Conservation (phyloP, 2,329 filamentous ascomycete genomes). For the Trichoderma harzianum region DNA sequence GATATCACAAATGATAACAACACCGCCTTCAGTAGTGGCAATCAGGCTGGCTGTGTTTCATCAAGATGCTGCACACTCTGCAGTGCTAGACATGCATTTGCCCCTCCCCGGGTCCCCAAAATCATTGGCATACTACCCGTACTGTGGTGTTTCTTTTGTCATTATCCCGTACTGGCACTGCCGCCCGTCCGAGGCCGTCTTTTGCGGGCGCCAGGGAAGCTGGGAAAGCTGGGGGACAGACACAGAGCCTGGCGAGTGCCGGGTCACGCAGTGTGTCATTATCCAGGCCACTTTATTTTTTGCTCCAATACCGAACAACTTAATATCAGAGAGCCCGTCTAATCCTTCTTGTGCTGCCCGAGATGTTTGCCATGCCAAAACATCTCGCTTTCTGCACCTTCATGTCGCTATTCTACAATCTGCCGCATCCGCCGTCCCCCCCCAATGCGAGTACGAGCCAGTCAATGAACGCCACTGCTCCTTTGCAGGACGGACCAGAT, state of each 20-base stretch:
- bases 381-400: background rate
- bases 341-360: background rate
- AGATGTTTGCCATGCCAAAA: background rate
- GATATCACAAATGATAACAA: conserved; percentile 18
- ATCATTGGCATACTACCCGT: background rate
- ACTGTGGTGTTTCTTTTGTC: background rate
- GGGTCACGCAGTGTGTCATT: background rate
- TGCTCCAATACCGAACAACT: background rate
- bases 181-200: background rate
- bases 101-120: background rate
- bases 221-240: background rate
- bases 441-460: conserved; percentile 6
- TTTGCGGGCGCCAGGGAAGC: background rate
- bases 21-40: conserved; percentile 13
- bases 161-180: background rate
- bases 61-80: background rate
- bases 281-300: background rate
- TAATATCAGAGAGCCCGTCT: background rate
- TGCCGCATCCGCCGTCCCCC: background rate
- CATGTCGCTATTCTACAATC: background rate
- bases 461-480: background rate
- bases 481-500: background rate
- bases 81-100: background rate
- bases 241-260: background rate
- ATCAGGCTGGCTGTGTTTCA: conserved; percentile 5